Evolutionary conservation across 1,284 basidiomycete genomes (phyloP), one percentile per base, ranked within the genome.

Genomic region (Cystobasidium slooffiae): DNA sequence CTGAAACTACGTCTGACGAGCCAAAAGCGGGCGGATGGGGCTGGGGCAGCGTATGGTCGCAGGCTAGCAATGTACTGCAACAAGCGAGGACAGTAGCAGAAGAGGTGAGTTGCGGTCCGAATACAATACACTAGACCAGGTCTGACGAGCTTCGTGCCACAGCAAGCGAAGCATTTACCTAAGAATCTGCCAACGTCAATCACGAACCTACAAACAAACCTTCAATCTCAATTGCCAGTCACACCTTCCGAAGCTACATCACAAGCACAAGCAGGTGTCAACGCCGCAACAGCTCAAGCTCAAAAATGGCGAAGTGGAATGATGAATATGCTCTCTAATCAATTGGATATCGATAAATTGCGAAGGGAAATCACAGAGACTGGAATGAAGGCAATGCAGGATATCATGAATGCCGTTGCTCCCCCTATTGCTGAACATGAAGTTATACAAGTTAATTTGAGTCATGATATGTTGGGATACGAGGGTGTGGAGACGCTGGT

Each of bases 351-450:
- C 46, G 93, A 93, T 75, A 93, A 92, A 82, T 83, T 97, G 24
- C 47, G 44, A 51, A 68, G 41, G 10, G 49, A 43, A 31, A 39
- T 53, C 39, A 43, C 79, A 94, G 93, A 89, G 58, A 90, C 92
- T 43, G 93, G 93, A 37, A 83, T 94, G 75, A 94, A 91, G 7
- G 94, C 93, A 0, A 78, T 97, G 37, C 92, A 88, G 4, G 94
- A 96, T 74, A 89, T 99, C 70, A 84, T 99, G 76, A 97, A 98
- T 81, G 95, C 91, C 18, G 96, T 99, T 65, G 97, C 96, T 0
- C 97, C 97, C 37, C 97, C 97, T 4, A 98, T 99, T 78, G 92
- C 94, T 14, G 94, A 94, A 79, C 96, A 99, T 82, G 97, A 99
- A 84, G 93, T 98, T 22, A 92, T 99, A 75, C 90, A 97, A 81